Base-by-base conservation (phyloP, 495 filamentous ascomycete species). In the Melanomma pulvis-pyrius region DNA sequence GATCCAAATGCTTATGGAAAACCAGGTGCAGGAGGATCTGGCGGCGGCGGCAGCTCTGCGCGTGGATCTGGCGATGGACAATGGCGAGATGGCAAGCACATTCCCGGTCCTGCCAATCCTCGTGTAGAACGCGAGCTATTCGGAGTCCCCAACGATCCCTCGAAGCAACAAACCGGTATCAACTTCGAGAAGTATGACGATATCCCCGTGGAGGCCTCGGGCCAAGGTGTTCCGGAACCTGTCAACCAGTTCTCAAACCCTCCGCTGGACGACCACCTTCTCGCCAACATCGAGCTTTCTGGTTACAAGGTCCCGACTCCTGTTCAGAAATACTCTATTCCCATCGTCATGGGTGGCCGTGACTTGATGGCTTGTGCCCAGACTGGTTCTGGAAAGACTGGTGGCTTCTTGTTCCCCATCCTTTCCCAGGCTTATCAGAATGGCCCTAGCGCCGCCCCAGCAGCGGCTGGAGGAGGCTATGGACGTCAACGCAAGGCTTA, bases 111-210 rank as follows among this genome's bases (percentile, higher is more conserved):
- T 61, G 73, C 89, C 62, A 97, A 98, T 78, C 83, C 88, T 59
- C 92, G 93, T 70, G 62, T 94, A 25, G 94, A 98, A 82, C 92
- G 92, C 74, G 94, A 98, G 73, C 88, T 98, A 49, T 98, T 97
- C 78, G 94, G 94, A 74, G 87, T 89, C 47, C 85, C 91, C 67
- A 94, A 98, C 77, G 94, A 98, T 73, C 92, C 92, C 60, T 86
- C 90, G 67, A 97, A 96, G 82, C 90, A 96, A 77, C 90, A 92
- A 72, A 97, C 91, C 21, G 94, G 94, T 74, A 98, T 98, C 87
- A 98, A 98, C 83, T 98, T 98, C 74, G 87, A 96, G 80, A 98
- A 98, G 82, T 98, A 98, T 79, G 94, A 98, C 73, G 94, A 98
- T 75, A 98, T 98, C 71, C 94, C 94, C 34, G 96, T 98, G 61